Conservation (phyloP, 371 early-diverging fungal species). For the Dinochytrium kinnereticum region DNA sequence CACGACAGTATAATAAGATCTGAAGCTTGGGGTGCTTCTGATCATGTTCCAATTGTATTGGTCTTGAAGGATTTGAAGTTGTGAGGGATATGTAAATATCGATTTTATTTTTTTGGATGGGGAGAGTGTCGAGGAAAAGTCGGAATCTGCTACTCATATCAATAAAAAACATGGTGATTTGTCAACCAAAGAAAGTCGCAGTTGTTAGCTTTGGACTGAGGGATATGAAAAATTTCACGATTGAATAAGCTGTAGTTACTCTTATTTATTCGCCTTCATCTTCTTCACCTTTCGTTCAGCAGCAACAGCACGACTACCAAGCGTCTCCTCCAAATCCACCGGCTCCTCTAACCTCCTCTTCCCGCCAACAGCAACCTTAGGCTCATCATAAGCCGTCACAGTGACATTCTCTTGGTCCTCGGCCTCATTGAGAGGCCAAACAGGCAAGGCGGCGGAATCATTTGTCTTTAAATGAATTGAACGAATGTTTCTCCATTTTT, state of each 20-base stretch:
- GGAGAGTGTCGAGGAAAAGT: no score
- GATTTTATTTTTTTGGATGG: no score
- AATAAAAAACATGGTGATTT: no score
- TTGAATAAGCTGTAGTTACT: no score
- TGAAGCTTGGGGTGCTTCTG: constrained; percentile 87
- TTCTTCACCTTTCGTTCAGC: not conserved
- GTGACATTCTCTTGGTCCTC: not conserved
- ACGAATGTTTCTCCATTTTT: constrained; percentile 77
- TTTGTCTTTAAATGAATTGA: constrained; percentile 80
- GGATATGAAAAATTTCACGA: no score
- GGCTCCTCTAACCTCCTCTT: not conserved
- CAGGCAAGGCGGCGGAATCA: constrained; percentile 78
- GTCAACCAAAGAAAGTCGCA: no score
- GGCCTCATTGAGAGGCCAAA: constrained; percentile 51
- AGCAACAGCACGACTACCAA: not conserved
- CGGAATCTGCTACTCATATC: no score
- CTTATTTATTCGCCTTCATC: not conserved
- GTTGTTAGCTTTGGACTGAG: no score
- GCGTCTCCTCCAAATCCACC: not conserved
- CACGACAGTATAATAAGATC: constrained; percentile 72
- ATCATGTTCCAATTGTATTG: constrained; percentile 83
- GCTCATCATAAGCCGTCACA: not conserved
- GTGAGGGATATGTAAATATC: no score
- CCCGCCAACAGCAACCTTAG: no score
- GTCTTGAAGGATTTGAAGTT: constrained; percentile 42